Base-by-base conservation (phyloP, 2,329 filamentous ascomycete genomes). In the Fusarium palustre region DNA sequence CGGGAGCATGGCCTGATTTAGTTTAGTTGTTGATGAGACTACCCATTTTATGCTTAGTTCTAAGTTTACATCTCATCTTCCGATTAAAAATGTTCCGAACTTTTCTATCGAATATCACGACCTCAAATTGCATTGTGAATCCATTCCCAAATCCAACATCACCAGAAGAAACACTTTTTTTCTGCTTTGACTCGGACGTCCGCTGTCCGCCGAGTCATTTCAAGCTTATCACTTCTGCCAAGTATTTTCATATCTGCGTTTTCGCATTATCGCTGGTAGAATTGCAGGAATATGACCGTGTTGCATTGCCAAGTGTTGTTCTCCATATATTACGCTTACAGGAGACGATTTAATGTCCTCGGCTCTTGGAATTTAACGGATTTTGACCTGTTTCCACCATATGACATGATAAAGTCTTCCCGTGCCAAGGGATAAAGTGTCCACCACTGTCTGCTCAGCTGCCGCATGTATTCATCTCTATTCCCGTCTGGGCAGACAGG, bases 11-110 rank as follows among this genome's bases (percentile, higher is more conserved):
- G 13, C 34, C 48, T 39, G 48, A 52, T 52, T 25, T 8, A 28
- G 48, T 16, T 52, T 39, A 52, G 48, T 52, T 25, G 34, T 52
- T 30, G 13, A 20, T 30, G 13, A 20, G 48, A 28, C 48, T 52
- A 52, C 24, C 33, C 34, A 28, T 39, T 22, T 28, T 52, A 41
- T 52, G 48, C 33, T 52, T 41, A 41, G 48, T 52, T 50, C 18
- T 36, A 30, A 22, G 34, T 16, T 18, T 52, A 22, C 8, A 12
- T 20, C 22, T 41, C 31, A 4, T n/a, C 18, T 38, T 9, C 13
- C 13, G 0, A 12, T 24, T 38, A n/a, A 20, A 52, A 20, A 18
- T 30, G 11, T 18, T 28, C 22, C 18, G 25, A 16, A 16, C 3
- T 6, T 38, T 7, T 12, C 1, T 30, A 13, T n/a, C 2, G 13